Conservation (phyloP, 176 grass and related monocot genomes). For the Dendrocalamus sinicus region DNA sequence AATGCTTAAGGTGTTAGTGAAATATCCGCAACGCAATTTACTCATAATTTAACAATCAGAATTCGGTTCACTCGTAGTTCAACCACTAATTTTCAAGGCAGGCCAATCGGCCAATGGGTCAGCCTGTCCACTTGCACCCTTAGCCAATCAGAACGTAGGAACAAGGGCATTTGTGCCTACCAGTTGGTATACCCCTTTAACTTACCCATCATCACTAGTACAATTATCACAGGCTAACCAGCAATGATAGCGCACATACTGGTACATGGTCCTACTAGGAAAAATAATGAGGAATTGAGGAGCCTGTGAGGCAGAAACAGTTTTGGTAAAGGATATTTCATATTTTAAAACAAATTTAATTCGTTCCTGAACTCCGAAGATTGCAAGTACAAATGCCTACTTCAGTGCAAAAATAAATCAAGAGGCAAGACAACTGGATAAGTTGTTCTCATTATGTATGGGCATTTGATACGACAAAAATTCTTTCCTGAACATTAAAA, state of each 20-base stretch:
- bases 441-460: background rate
- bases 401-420: background rate
- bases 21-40: background rate
- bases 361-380: conserved; percentile 13
- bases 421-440: background rate
- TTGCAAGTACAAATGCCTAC: background rate
- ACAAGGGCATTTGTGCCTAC: background rate
- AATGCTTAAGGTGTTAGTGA: background rate
- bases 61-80: background rate
- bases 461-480: conserved; percentile 21
- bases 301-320: background rate
- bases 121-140: background rate
- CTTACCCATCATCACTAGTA: background rate
- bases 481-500: conserved; percentile 12
- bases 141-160: background rate
- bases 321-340: background rate
- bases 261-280: background rate
- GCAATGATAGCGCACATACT: background rate
- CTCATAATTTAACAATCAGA: background rate
- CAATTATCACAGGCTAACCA: background rate
- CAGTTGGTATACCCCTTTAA: conserved; percentile 10
- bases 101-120: background rate
- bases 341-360: background rate
- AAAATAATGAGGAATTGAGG: background rate
- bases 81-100: background rate